Evolutionary conservation across 148 eudicot genomes (phyloP).

Genomic region (Mesembryanthemum crystallinum): DNA sequence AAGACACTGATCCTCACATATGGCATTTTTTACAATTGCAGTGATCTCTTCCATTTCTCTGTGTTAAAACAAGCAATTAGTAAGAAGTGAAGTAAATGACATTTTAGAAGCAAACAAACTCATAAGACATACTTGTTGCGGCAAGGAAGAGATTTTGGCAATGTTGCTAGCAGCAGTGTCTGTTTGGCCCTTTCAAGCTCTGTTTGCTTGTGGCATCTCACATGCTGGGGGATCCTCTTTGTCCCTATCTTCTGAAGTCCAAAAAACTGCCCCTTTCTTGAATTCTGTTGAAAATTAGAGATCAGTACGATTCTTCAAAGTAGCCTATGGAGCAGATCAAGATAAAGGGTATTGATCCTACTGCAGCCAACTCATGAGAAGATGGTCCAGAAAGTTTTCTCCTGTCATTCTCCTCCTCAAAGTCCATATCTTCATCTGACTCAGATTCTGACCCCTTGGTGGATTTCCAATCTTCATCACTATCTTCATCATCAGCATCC

Average conservation of each 20-base stretch:
- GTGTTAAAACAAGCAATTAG: slow-evolving; percentile 20
- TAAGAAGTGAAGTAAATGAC: slow-evolving; percentile 1
- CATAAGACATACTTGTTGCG: slow-evolving; percentile 59
- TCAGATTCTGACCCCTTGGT: slow-evolving; percentile 46
- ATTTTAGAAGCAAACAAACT: not conserved
- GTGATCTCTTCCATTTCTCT: slow-evolving; percentile 97
- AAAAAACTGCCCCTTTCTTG: slow-evolving; percentile 68
- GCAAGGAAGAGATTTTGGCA: slow-evolving; percentile 94
- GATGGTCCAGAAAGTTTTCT: slow-evolving; percentile 39
- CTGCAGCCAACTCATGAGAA: slow-evolving; percentile 75
- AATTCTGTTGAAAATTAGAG: slow-evolving; percentile 48
- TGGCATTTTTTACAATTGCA: slow-evolving; percentile 75
- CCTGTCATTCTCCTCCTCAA: slow-evolving; percentile 54
- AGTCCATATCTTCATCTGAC: slow-evolving; percentile 70
- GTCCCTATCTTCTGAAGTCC: slow-evolving; percentile 87
- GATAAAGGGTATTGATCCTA: slow-evolving; percentile 31
- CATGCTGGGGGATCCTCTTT: slow-evolving; percentile 82
- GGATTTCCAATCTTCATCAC: slow-evolving; percentile 73
- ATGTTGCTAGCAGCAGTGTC: slow-evolving; percentile 72
- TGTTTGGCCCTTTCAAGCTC: slow-evolving; percentile 93
- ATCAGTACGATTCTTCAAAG: slow-evolving; percentile 17
- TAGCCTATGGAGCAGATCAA: slow-evolving; percentile 10
- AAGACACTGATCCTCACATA: slow-evolving; percentile 88
- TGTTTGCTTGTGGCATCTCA: slow-evolving; percentile 84
- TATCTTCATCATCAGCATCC: slow-evolving; percentile 60